Percentiles rank a stretch among this genome's conserved stretches.
Evolutionary conservation across 768 basidiomycete genomes (phyloP).

Genomic region (Boletus eberwhitei): DNA sequence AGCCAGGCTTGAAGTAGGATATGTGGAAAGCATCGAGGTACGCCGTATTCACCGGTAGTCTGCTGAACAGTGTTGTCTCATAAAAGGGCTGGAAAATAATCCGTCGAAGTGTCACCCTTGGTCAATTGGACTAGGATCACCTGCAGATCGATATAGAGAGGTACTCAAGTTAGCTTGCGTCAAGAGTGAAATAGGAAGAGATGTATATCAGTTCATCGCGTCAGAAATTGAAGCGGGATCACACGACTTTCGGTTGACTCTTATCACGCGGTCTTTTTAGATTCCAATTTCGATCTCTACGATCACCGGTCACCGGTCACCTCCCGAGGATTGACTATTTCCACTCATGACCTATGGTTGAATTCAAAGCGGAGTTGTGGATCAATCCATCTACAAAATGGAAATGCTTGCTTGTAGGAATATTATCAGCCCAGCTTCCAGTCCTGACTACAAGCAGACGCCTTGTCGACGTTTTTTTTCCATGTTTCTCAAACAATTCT

Average conservation of each 20-base stretch:
- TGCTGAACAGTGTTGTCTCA: neutral
- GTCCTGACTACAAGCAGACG: no score
- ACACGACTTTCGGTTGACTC: neutral
- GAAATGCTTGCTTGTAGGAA: neutral
- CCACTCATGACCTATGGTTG: neutral
- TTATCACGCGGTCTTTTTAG: neutral
- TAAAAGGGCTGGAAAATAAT: neutral
- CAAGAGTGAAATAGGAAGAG: neutral
- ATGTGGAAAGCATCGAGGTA: neutral
- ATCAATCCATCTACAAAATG: neutral
- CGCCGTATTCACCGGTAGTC: neutral
- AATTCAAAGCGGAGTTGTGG: neutral
- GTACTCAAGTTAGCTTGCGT: neutral
- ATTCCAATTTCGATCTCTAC: neutral
- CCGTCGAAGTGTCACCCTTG: neutral
- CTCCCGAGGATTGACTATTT: neutral
- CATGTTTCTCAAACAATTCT: neutral
- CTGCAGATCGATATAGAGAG: neutral
- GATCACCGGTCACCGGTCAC: neutral
- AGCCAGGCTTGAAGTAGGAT: neutral
- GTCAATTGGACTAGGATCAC: neutral
- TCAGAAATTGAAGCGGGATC: neutral
- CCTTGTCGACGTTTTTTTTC: neutral
- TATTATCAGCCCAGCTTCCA: neutral
- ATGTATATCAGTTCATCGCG: no score